phyloP scores from a whole-genome alignment of 2,329 filamentous ascomycete species.

The Botrytis tulipae region DNA sequence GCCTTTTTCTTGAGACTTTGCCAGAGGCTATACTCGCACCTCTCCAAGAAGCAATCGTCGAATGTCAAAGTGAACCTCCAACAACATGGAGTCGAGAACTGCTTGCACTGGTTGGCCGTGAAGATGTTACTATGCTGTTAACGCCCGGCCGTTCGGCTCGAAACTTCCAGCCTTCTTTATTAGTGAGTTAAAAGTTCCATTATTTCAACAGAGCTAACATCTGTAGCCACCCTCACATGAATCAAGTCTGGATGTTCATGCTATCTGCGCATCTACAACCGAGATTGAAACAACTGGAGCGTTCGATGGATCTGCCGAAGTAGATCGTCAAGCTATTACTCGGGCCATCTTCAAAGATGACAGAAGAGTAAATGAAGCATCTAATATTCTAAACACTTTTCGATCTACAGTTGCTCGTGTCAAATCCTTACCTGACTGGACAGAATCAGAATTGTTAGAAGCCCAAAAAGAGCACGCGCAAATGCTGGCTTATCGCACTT shows the following conservation, averaged over 20 bases:
- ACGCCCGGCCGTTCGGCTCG: slow-evolving; percentile 44
- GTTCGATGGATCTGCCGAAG: slow-evolving; percentile 77
- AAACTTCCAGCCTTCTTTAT: slow-evolving; percentile 30
- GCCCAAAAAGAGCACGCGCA: slow-evolving; percentile 89
- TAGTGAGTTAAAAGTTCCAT: slow-evolving; percentile 27
- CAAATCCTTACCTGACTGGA: slow-evolving; percentile 70
- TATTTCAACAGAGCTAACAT: slow-evolving; percentile 23
- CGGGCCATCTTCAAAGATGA: slow-evolving; percentile 89
- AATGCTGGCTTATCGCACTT: slow-evolving; percentile 78
- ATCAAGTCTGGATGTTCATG: slow-evolving; percentile 70
- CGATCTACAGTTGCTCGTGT: slow-evolving; percentile 78
- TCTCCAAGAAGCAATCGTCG: slow-evolving; percentile 78
- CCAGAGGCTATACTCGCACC: slow-evolving; percentile 81
- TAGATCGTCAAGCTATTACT: slow-evolving; percentile 79
- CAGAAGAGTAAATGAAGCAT: slow-evolving; percentile 82
- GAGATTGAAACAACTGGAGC: slow-evolving; percentile 59
- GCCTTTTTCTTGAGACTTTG: slow-evolving; percentile 71
- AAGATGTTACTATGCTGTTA: slow-evolving; percentile 72
- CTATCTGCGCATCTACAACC: slow-evolving; percentile 64
- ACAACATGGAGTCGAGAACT: slow-evolving; percentile 70
- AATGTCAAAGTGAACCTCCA: slow-evolving; percentile 80
- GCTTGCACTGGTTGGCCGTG: slow-evolving; percentile 73
- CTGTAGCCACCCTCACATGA: slow-evolving; percentile 59
- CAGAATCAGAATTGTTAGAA: slow-evolving; percentile 84
- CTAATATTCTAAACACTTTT: slow-evolving; percentile 79